These are phyloP conservation scores for Epichloe hybrida DNA, from an alignment of 2,329 filamentous ascomycete genomes.

Conservation along the genomic window DNA sequence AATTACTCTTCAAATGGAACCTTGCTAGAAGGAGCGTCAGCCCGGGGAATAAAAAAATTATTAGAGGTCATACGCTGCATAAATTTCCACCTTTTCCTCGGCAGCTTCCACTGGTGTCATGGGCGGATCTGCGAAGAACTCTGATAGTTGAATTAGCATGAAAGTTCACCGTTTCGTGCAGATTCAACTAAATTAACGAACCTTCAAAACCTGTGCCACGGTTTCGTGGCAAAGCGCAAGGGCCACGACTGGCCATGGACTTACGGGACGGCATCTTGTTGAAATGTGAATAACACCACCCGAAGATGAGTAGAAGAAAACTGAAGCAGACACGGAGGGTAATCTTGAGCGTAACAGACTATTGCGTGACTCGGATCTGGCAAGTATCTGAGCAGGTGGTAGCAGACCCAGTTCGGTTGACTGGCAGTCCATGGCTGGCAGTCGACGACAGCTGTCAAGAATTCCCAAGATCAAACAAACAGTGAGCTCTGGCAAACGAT, in stretches of 20 bases:
- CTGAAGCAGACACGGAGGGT: too few relatives aligned
- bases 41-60: neutral
- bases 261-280: slow-evolving; percentile 3
- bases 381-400: neutral
- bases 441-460: neutral
- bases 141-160: slow-evolving; percentile 18
- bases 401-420: neutral
- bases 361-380: neutral
- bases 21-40: neutral
- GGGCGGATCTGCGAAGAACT: slow-evolving; percentile 68
- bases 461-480: neutral
- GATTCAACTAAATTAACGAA: slow-evolving; percentile 11
- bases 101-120: slow-evolving; percentile 55
- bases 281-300: neutral
- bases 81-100: slow-evolving; percentile 52
- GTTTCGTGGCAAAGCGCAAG: slow-evolving; percentile 27
- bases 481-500: neutral
- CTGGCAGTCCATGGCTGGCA: neutral
- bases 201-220: slow-evolving; percentile 58
- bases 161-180: neutral
- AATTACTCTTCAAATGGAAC: slow-evolving; percentile 42
- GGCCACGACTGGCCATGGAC: slow-evolving; percentile 17
- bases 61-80: slow-evolving; percentile 40
- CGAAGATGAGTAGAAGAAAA: too few relatives aligned
- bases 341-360: too few relatives aligned